Evolutionary conservation across 2,329 filamentous ascomycete genomes (phyloP).

Genomic region (Exophiala alcalophila): DNA sequence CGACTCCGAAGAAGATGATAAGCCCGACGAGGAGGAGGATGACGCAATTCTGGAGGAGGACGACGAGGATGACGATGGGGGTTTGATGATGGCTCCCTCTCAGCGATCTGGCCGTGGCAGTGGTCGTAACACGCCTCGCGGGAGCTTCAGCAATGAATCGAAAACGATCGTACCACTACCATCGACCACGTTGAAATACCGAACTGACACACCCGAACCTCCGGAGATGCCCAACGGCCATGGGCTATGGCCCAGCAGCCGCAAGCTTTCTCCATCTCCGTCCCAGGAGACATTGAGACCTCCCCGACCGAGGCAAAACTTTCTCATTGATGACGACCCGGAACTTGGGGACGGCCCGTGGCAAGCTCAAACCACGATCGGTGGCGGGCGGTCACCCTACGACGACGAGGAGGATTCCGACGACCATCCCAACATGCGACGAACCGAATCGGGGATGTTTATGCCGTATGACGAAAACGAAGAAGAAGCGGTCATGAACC

Average conservation of each 20-base stretch:
- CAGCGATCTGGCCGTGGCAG: slow-evolving; percentile 51
- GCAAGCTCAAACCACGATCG: slow-evolving; percentile 36
- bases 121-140: slow-evolving; percentile 53
- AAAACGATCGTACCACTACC: slow-evolving; percentile 87
- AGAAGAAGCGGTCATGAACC: slow-evolving; percentile 51
- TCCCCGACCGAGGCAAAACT: slow-evolving; percentile 62
- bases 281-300: slow-evolving; percentile 81
- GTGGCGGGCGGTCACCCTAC: slow-evolving; percentile 21
- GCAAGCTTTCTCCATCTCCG: slow-evolving; percentile 64
- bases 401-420: slow-evolving; percentile 51
- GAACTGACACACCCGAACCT: slow-evolving; percentile 69
- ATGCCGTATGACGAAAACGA: slow-evolving; percentile 78
- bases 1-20: slow-evolving; percentile 76
- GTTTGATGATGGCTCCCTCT: slow-evolving; percentile 76
- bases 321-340: slow-evolving; percentile 62
- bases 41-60: slow-evolving; percentile 40
- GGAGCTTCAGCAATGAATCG: slow-evolving; percentile 60
- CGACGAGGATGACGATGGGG: slow-evolving; percentile 65
- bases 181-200: slow-evolving; percentile 81
- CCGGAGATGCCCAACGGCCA: slow-evolving; percentile 34
- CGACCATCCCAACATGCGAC: slow-evolving; percentile 60
- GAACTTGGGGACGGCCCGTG: slow-evolving; percentile 49
- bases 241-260: slow-evolving; percentile 44
- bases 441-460: slow-evolving; percentile 84
- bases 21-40: slow-evolving; percentile 55